Evolutionary conservation across 345 rosid genomes (phyloP), one percentile per base, ranked within the genome.

Genomic region (Linum tenue): DNA sequence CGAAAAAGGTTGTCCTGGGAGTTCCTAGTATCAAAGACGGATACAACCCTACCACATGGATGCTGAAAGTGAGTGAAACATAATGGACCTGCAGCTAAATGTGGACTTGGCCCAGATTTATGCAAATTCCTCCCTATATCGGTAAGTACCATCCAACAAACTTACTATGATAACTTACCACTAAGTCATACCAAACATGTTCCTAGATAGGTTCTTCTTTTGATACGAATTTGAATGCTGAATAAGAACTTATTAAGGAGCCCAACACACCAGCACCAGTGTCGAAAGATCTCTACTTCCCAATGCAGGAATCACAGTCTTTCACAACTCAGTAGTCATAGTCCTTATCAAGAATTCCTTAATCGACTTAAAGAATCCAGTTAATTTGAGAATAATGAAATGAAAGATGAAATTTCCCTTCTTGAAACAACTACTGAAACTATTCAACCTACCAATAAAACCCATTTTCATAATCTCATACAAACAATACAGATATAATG

Each of bases 21-120:
- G 64, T 60, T 38, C 42, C 16, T 1, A 60, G 38, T n/a, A 60
- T 60, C 39, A 14, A 60, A 37, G 44, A 60, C 1, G 64, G 44
- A 9, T 37, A 22, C 64, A 73, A 55, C 55, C 66, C 39, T 57
- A 57, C 58, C 50, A 59, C 63, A 62, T 68, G 43, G 66, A 37
- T 39, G 42, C 48, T 59, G 4, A 31, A 41, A 17, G 62, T 73
- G 17, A 68, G 38, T 15, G 8, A 66, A 48, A 7, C 58, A 0
- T 12, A 51, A 60, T 44, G 5, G 72, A 73, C 41, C 56, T 65
- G 44, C 66, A 59, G 37, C 65, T 73, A 0, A 37, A 35, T 3
- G 37, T 68, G 0, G 69, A 73, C 42, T 68, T 73, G 3, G 53
- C 56, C 3, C 40, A 55, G 0, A 31, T 69, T 5, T 69, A 69